phyloP scores from a whole-genome alignment of 176 grass and related monocot species.

The Musa acuminata region DNA sequence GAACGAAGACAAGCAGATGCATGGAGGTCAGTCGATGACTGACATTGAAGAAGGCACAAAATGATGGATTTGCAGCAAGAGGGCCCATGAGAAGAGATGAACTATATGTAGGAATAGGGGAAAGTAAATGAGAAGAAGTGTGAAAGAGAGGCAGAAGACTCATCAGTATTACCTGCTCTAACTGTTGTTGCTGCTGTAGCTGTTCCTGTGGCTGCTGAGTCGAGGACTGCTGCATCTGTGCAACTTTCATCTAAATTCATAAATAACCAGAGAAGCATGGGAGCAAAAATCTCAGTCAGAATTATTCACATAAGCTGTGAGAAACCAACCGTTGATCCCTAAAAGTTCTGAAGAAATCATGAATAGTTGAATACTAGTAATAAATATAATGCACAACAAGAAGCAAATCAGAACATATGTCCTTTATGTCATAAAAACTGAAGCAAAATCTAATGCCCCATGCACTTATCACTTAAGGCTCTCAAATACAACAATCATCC shows the following conservation, averaged over 20 bases:
- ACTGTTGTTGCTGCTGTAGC: constrained; percentile 58
- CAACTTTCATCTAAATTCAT: constrained; percentile 35
- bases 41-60: neutral
- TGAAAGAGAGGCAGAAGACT: neutral
- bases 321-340: neutral
- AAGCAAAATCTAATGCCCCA: neutral
- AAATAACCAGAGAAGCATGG: constrained; percentile 12
- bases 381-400: neutral
- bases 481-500: no score
- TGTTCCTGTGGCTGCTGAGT: constrained; percentile 64
- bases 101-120: no score
- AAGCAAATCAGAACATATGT: neutral
- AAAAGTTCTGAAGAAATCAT: neutral
- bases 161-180: constrained; percentile 21
- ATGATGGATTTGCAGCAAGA: neutral
- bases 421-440: neutral
- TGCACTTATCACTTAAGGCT: no score
- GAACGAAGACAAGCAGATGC: neutral
- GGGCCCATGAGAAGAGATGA: no score
- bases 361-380: neutral
- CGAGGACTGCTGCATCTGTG: constrained; percentile 78
- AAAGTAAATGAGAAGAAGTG: neutral
- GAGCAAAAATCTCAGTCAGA: neutral
- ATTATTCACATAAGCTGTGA: neutral
- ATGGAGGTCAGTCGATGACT: neutral